A percentile compares a stretch with the other conserved stretches of the same genome.
Conservation (phyloP, 176 grass and related monocot genomes). For the Canna indica region DNA sequence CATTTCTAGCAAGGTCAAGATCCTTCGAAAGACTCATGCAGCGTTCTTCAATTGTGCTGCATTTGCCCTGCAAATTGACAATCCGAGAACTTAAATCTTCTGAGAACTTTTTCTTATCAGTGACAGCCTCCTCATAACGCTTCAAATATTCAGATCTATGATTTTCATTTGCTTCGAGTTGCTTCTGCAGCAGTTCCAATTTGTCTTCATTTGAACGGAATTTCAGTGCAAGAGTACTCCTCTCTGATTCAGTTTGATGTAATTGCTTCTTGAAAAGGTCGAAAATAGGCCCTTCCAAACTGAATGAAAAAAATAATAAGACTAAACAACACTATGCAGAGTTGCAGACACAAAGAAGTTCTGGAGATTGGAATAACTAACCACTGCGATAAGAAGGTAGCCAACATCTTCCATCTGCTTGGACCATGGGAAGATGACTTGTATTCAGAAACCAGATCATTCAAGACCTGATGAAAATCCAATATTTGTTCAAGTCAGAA, state of each 20-base stretch:
- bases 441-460: conserved; percentile 42
- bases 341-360: too few relatives aligned
- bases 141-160: conserved; percentile 70
- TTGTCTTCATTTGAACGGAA: conserved; percentile 56
- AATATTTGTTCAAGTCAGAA: not conserved
- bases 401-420: conserved; percentile 66
- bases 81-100: conserved; percentile 45
- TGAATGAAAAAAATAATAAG: conserved; percentile 19
- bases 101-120: conserved; percentile 55
- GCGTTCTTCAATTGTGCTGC: conserved; percentile 56
- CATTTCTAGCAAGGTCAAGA: conserved; percentile 40
- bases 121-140: conserved; percentile 44
- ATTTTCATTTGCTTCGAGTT: conserved; percentile 52
- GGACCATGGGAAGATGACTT: conserved; percentile 60
- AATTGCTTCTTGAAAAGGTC: conserved; percentile 64
- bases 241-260: conserved; percentile 57
- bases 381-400: conserved; percentile 53
- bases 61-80: conserved; percentile 55
- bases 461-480: conserved; percentile 35
- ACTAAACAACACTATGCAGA: too few relatives aligned
- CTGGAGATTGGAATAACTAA: too few relatives aligned
- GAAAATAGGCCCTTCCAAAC: conserved; percentile 69
- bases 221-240: conserved; percentile 52
- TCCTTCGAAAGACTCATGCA: conserved; percentile 46
- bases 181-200: conserved; percentile 54